These are phyloP conservation scores for Hypoxylon lenormandii DNA, from an alignment of 495 filamentous ascomycete genomes.

Conservation along the genomic window DNA sequence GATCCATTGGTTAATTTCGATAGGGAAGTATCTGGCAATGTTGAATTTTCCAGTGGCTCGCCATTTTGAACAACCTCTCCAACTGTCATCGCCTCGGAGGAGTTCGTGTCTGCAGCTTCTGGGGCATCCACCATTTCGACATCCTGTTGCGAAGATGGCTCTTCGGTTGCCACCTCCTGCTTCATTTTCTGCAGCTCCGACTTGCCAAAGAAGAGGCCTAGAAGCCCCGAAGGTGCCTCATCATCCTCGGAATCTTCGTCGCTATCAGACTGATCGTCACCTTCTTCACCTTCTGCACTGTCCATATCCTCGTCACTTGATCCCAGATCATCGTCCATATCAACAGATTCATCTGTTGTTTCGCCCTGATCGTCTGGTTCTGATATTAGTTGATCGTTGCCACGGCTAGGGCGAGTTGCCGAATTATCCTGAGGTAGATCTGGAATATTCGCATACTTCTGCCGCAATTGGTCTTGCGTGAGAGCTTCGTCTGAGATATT, in stretches of 20 bases:
- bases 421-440: constrained; percentile 39
- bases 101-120: not conserved
- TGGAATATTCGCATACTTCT: constrained; percentile 81
- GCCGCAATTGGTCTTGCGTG: constrained; percentile 79
- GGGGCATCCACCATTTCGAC: constrained; percentile 31
- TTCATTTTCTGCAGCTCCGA: constrained; percentile 62
- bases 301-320: constrained; percentile 72
- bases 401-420: constrained; percentile 46
- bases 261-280: constrained; percentile 56
- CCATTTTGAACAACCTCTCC: constrained; percentile 1
- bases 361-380: constrained; percentile 75
- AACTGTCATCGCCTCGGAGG: not conserved
- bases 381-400: constrained; percentile 40
- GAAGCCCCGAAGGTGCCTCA: constrained; percentile 67
- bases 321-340: constrained; percentile 88
- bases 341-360: constrained; percentile 80
- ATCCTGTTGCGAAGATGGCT: constrained; percentile 19
- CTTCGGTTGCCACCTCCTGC: constrained; percentile 38
- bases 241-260: constrained; percentile 66
- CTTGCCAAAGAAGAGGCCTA: constrained; percentile 73
- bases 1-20: not conserved
- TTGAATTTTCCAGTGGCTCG: not conserved
- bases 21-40: constrained; percentile 2
- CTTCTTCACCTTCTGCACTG: constrained; percentile 46
- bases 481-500: constrained; percentile 76